phyloP scores from a whole-genome alignment of 1,139 yeast species.

The Meyerozyma guilliermondii region DNA sequence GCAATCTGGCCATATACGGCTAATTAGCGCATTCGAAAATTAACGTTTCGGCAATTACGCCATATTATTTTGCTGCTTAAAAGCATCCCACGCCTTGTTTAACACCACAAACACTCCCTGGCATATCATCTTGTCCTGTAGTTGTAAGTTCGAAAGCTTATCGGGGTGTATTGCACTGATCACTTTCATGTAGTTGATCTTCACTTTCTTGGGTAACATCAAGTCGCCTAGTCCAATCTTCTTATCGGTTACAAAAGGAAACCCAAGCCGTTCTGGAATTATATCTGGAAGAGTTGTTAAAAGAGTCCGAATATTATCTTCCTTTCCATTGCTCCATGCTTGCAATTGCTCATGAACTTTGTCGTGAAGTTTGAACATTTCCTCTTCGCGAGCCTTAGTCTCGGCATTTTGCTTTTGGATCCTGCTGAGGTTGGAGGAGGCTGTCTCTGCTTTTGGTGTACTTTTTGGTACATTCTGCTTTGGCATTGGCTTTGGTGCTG shows the following conservation, averaged over 20 bases:
- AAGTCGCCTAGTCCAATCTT: conserved; percentile 57
- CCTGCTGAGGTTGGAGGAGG: conserved; percentile 22
- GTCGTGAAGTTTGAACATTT: conserved; percentile 57
- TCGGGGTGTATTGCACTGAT: conserved; percentile 94
- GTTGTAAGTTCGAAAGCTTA: conserved; percentile 54
- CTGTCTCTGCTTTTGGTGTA: conserved; percentile 6
- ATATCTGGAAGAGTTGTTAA: conserved; percentile 62
- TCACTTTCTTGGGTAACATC: conserved; percentile 88
- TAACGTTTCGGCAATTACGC: background rate
- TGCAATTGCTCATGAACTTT: conserved; percentile 49
- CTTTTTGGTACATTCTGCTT: conserved; percentile 8
- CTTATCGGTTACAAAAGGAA: conserved; percentile 36
- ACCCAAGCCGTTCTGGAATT: conserved; percentile 59
- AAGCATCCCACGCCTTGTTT: conserved; percentile 88
- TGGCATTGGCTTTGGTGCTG: conserved; percentile 3
- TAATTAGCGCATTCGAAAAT: background rate
- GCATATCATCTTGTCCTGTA: conserved; percentile 80
- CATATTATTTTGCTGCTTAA: conserved; percentile 49
- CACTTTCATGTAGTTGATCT: conserved; percentile 84
- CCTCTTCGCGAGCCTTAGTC: conserved; percentile 49
- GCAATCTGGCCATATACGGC: background rate
- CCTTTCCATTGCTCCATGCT: conserved; percentile 70
- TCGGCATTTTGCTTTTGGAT: conserved; percentile 43
- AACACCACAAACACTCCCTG: conserved; percentile 79
- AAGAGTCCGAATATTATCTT: conserved; percentile 71